Conservation (phyloP, 2,329 filamentous ascomycete genomes). For the Hypoxylon sp. region DNA sequence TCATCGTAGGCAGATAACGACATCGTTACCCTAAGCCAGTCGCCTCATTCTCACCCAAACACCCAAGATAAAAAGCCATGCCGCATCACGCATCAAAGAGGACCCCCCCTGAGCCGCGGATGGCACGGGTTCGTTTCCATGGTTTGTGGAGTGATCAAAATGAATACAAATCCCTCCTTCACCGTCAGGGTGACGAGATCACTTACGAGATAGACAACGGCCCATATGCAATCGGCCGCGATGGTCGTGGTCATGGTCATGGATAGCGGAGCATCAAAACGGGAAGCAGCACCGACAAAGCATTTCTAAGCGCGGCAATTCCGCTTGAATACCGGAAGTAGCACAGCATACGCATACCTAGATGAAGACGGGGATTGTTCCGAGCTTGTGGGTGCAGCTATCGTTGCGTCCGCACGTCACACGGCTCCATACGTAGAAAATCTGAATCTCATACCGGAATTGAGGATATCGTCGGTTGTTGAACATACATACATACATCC, state of each 20-base stretch:
- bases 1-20: constrained; percentile 40
- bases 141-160: constrained; percentile 22
- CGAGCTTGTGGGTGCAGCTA: constrained; percentile 39
- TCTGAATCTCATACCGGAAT: constrained; percentile 25
- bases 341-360: constrained; percentile 38
- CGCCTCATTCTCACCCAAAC: constrained; percentile 21
- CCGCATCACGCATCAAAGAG: constrained; percentile 19
- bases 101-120: constrained; percentile 16
- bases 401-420: constrained; percentile 38
- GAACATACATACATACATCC: constrained; percentile 8
- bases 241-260: constrained; percentile 5
- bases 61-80: constrained; percentile 28
- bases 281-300: constrained; percentile 37
- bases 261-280: constrained; percentile 31
- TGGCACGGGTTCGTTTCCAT: constrained; percentile 29
- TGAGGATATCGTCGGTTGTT: constrained; percentile 32
- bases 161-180: constrained; percentile 5
- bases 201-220: constrained; percentile 10
- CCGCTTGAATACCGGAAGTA: constrained; percentile 37
- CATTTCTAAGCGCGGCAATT: constrained; percentile 39
- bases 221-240: constrained; percentile 30
- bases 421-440: constrained; percentile 22
- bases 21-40: constrained; percentile 35
- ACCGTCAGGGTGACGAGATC: constrained; percentile 20
- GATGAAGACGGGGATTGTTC: constrained; percentile 38